phyloP scores from a whole-genome alignment of 2,329 filamentous ascomycete species.

The Incumbomyces lentus region DNA sequence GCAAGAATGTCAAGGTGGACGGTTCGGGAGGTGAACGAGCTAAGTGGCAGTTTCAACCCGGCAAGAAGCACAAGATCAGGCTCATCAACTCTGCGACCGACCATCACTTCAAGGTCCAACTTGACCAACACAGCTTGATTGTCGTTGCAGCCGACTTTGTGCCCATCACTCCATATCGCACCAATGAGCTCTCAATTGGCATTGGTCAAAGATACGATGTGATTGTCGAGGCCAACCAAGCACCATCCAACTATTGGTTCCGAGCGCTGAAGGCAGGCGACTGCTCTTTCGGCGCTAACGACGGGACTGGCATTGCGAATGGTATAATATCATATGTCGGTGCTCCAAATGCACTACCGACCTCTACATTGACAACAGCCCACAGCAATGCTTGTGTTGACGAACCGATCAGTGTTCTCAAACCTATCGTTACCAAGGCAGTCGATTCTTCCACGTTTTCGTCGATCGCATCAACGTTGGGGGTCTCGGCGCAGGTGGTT shows the following conservation, averaged over 20 bases:
- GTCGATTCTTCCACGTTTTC: constrained; percentile 4
- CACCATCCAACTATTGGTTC: constrained; percentile 34
- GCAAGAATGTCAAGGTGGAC: constrained; percentile 13
- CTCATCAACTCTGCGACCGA: constrained; percentile 17
- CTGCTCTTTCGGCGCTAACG: constrained; percentile 19
- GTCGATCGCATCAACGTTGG: neutral
- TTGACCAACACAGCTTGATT: constrained; percentile 10
- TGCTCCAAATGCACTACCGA: constrained; percentile 20
- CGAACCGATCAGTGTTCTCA: neutral
- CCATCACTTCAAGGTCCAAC: constrained; percentile 9
- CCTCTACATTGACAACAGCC: constrained; percentile 20
- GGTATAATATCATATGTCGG: constrained; percentile 21
- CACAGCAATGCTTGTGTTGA: constrained; percentile 32
- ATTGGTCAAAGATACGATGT: constrained; percentile 25
- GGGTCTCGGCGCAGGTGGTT: neutral
- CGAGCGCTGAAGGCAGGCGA: constrained; percentile 19
- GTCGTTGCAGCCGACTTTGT: constrained; percentile 15
- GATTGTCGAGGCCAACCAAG: constrained; percentile 21
- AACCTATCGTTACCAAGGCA: constrained; percentile 3
- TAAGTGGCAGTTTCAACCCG: constrained; percentile 4
- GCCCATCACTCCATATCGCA: constrained; percentile 16
- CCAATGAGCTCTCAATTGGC: constrained; percentile 29
- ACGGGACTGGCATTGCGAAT: constrained; percentile 17
- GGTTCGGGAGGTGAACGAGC: constrained; percentile 6
- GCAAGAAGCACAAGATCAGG: constrained; percentile 9